phyloP scores from a whole-genome alignment of 192 early-diverging fungal genomes.

The Linnemannia exigua region DNA sequence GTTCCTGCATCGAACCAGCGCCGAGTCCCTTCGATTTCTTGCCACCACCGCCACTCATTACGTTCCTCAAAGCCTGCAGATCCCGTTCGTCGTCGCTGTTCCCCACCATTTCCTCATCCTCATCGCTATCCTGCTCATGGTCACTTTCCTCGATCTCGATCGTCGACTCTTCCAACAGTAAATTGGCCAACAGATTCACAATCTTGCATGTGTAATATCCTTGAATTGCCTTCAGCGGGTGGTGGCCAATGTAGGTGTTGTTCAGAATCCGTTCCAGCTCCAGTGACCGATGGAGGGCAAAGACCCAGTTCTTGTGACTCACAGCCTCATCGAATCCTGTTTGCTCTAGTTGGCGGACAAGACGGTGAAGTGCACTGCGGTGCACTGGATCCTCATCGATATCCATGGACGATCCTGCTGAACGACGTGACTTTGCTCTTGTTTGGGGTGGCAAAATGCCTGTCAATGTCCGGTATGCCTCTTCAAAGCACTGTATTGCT shows the following conservation, averaged over 20 bases:
- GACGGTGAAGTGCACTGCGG: constrained; percentile 26
- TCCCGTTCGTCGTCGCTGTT: constrained; percentile 44
- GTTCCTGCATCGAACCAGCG: constrained; percentile 29
- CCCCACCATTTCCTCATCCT: constrained; percentile 14
- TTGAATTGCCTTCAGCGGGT: constrained; percentile 46
- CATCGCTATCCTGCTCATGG: constrained; percentile 8
- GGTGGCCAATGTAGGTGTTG: constrained; percentile 34
- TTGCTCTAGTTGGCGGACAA: constrained; percentile 36
- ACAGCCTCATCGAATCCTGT: constrained; percentile 48
- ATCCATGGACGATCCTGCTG: background rate
- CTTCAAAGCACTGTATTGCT: constrained; percentile 25
- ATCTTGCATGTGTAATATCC: constrained; percentile 56
- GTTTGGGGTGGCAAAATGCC: constrained; percentile 6
- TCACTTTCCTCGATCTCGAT: constrained; percentile 47
- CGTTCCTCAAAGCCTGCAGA: constrained; percentile 24
- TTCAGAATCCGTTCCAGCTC: constrained; percentile 34
- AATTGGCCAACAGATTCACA: constrained; percentile 44
- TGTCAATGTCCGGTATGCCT: constrained; percentile 31
- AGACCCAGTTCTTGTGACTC: constrained; percentile 49
- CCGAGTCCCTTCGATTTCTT: background rate
- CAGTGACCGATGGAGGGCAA: constrained; percentile 41
- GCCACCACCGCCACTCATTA: constrained; percentile 15
- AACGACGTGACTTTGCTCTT: background rate
- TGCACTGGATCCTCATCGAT: constrained; percentile 14
- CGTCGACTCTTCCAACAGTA: constrained; percentile 49